A percentile compares a stretch with the other conserved stretches of the same genome.
These are phyloP conservation scores for Lunularia cruciata DNA, from an alignment of 225 moss, liverwort and hornwort species.

Conservation along the genomic window DNA sequence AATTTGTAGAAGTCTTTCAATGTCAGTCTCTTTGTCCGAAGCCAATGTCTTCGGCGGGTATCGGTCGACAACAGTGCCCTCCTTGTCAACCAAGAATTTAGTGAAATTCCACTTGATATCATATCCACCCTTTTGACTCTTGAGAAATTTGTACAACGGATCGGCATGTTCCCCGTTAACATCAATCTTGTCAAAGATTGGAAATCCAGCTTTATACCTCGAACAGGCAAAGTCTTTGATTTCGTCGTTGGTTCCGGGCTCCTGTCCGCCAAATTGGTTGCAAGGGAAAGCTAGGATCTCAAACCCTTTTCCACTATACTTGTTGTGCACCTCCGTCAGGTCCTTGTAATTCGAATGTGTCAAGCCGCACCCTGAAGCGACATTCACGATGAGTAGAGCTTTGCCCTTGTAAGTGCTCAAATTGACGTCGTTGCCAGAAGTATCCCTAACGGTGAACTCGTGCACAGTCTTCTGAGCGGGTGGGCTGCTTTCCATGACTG, in stretches of 20 bases:
- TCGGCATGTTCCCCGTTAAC: constrained; percentile 59
- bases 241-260: constrained; percentile 59
- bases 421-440: constrained; percentile 42
- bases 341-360: constrained; percentile 65
- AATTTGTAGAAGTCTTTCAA: not conserved
- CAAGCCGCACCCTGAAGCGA: constrained; percentile 63
- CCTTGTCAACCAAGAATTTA: constrained; percentile 67
- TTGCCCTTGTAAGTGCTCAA: constrained; percentile 57
- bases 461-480: no score
- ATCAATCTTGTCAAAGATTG: constrained; percentile 65
- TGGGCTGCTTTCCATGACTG: no score
- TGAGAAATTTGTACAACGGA: constrained; percentile 62
- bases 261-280: constrained; percentile 73
- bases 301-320: constrained; percentile 59
- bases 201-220: constrained; percentile 68
- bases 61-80: constrained; percentile 62
- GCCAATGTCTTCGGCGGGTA: constrained; percentile 69
- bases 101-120: constrained; percentile 74
- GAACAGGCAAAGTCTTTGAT: constrained; percentile 70
- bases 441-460: constrained; percentile 2
- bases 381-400: constrained; percentile 68
- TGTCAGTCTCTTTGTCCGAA: constrained; percentile 40
- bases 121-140: constrained; percentile 57
- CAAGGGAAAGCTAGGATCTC: constrained; percentile 71
- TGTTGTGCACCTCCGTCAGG: constrained; percentile 59